phyloP scores from a whole-genome alignment of 495 filamentous ascomycete genomes.

The Aspergillus biplanus region DNA sequence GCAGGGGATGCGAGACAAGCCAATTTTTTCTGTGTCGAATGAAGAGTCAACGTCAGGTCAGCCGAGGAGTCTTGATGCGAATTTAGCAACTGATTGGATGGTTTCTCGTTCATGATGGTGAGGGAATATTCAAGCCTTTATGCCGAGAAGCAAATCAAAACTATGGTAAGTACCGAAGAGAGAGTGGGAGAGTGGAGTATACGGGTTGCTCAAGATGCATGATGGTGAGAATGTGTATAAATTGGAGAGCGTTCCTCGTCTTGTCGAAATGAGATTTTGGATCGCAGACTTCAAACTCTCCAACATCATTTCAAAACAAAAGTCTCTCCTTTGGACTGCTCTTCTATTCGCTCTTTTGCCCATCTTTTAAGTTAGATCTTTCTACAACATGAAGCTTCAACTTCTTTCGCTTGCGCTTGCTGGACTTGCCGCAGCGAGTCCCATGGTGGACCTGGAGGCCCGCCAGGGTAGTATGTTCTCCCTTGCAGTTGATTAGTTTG shows the following conservation, averaged over 20 bases:
- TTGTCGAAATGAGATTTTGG: neutral
- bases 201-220: neutral
- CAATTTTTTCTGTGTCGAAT: no score
- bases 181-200: neutral
- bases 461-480: conserved; percentile 17
- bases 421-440: conserved; percentile 21
- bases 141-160: neutral
- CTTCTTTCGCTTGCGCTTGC: conserved; percentile 18
- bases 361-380: neutral
- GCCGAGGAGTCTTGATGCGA: neutral
- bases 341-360: neutral
- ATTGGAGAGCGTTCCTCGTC: neutral
- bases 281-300: neutral
- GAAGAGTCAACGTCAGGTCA: no score
- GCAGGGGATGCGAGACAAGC: no score
- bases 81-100: neutral
- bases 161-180: neutral
- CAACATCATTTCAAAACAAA: neutral
- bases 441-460: conserved; percentile 15
- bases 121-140: neutral
- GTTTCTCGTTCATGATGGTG: neutral
- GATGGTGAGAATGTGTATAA: neutral
- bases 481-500: neutral
- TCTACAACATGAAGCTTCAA: conserved; percentile 3
- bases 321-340: neutral